Percentiles rank a stretch among this genome's conserved stretches.
Conservation (phyloP, 1,284 basidiomycete species). For the Vanrija sp. region DNA sequence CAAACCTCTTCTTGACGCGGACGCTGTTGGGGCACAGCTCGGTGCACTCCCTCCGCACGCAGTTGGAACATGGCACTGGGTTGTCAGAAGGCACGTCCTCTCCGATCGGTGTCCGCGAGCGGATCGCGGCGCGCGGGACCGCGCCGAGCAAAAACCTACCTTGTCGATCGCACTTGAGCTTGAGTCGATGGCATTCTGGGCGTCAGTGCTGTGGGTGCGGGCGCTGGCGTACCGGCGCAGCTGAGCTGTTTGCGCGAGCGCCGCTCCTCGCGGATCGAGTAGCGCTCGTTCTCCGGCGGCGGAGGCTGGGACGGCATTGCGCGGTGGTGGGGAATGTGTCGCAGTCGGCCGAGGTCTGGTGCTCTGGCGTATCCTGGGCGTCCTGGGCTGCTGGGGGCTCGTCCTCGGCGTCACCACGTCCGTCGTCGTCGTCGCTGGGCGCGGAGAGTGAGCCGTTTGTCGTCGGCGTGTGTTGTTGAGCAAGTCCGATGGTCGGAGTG, state of each 20-base stretch:
- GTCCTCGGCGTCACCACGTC: no score
- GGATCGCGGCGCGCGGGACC: no score
- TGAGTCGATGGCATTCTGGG: conserved; percentile 23
- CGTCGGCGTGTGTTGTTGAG: no score
- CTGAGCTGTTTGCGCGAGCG: conserved; percentile 17
- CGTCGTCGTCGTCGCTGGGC: no score
- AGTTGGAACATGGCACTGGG: conserved; percentile 33
- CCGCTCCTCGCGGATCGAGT: conserved; percentile 14
- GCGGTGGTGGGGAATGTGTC: no score
- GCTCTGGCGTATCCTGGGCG: no score
- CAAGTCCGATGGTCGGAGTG: no score
- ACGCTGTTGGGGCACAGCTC: conserved; percentile 34
- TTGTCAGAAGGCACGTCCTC: neutral
- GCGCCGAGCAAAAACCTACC: conserved; percentile 2
- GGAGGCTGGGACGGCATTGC: no score
- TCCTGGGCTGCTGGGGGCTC: no score
- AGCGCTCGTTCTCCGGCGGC: conserved; percentile 3
- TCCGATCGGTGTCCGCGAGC: neutral
- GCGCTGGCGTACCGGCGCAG: conserved; percentile 9
- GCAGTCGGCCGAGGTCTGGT: no score
- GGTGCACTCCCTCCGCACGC: conserved; percentile 31
- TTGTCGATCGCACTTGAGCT: conserved; percentile 33
- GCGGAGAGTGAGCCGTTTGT: no score
- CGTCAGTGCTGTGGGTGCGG: neutral
- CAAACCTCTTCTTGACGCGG: conserved; percentile 23